Percentiles rank a stretch among this genome's conserved stretches.
phyloP scores from a whole-genome alignment of 2,329 filamentous ascomycete genomes.

The Penicillium sp. region DNA sequence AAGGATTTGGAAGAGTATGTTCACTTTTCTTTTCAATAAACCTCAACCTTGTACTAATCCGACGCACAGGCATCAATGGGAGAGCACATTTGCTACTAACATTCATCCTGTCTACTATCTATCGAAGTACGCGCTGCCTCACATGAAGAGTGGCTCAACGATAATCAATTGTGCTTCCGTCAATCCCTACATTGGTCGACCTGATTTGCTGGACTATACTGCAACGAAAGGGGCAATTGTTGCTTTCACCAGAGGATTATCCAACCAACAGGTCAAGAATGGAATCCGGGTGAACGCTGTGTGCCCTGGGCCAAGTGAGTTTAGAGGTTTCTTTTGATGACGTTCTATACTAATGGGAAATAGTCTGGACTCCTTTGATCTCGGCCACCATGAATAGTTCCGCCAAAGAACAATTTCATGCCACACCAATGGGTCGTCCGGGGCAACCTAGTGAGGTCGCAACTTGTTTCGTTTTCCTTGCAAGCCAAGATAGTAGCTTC shows the following conservation, averaged over 20 bases:
- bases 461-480: constrained; percentile 77
- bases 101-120: constrained; percentile 81
- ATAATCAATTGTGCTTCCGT: constrained; percentile 87
- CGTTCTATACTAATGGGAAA: background rate
- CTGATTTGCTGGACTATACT: constrained; percentile 79
- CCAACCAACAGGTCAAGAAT: constrained; percentile 69
- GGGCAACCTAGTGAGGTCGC: constrained; percentile 80
- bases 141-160: constrained; percentile 69
- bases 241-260: constrained; percentile 73
- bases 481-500: constrained; percentile 69
- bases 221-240: constrained; percentile 72
- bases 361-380: constrained; percentile 74
- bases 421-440: constrained; percentile 72
- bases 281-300: constrained; percentile 79
- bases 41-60: background rate
- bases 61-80: constrained; percentile 68
- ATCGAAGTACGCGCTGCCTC: constrained; percentile 71
- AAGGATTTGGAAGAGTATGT: constrained; percentile 66
- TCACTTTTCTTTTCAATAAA: background rate
- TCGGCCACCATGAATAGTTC: constrained; percentile 69
- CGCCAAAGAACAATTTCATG: constrained; percentile 68
- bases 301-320: constrained; percentile 65
- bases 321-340: background rate
- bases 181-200: constrained; percentile 78
- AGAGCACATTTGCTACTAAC: constrained; percentile 77